Percentiles rank a stretch among this genome's conserved stretches.
Conservation (phyloP, 495 filamentous ascomycete genomes). For the Lepraria neglecta region DNA sequence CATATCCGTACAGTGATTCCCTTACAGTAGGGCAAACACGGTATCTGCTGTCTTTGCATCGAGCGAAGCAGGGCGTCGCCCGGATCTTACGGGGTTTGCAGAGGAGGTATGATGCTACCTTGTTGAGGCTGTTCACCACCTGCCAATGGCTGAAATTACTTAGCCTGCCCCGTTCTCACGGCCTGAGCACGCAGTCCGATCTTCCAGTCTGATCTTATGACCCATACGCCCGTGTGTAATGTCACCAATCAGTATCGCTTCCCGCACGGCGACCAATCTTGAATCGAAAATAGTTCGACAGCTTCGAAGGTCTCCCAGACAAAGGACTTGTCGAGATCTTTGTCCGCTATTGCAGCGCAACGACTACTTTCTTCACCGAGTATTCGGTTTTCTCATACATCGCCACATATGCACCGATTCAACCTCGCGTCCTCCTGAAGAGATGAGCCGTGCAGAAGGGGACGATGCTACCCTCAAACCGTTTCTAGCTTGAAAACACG, state of each 20-base stretch:
- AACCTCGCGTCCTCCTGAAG: too few relatives aligned
- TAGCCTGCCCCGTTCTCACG: not conserved
- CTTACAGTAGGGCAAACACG: not conserved
- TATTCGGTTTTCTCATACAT: too few relatives aligned
- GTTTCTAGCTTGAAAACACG: too few relatives aligned
- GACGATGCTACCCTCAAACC: too few relatives aligned
- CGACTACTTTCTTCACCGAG: not conserved
- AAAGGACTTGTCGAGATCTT: not conserved
- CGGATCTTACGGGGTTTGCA: not conserved
- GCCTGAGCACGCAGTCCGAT: not conserved
- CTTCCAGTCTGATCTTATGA: constrained; percentile 1
- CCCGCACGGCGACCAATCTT: not conserved
- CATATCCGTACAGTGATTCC: not conserved
- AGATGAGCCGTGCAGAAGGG: too few relatives aligned
- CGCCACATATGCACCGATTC: too few relatives aligned
- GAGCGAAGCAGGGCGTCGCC: not conserved
- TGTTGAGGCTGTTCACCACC: constrained; percentile 2
- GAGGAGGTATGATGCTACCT: not conserved
- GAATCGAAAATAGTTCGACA: not conserved
- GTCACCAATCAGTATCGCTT: not conserved
- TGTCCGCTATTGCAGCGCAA: not conserved
- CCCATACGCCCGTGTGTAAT: not conserved
- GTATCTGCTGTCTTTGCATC: not conserved
- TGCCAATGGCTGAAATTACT: constrained; percentile 1
- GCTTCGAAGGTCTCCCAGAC: not conserved